Conservation (phyloP, 2,329 filamentous ascomycete genomes). For the Colletotrichum endophyticum region DNA sequence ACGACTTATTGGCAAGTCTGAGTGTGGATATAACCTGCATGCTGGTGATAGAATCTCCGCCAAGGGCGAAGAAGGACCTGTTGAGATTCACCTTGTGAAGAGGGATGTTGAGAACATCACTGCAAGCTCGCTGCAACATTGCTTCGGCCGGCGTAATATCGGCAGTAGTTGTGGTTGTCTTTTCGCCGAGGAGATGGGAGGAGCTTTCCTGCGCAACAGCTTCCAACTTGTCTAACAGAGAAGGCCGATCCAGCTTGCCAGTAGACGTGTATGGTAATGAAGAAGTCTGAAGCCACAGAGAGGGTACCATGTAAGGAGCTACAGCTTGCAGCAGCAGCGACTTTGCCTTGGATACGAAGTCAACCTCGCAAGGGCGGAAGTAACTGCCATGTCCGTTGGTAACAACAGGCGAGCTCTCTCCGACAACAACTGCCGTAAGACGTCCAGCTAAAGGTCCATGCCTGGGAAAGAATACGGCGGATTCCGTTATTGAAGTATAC, state of each 20-base stretch:
- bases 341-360: slow-evolving; percentile 24
- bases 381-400: neutral
- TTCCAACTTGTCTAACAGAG: slow-evolving; percentile 7
- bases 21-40: slow-evolving; percentile 2
- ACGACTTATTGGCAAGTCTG: neutral
- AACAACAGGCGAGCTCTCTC: neutral
- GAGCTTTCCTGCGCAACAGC: neutral
- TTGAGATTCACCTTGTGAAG: neutral
- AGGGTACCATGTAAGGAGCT: slow-evolving; percentile 40
- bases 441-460: neutral
- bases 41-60: slow-evolving; percentile 5
- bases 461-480: neutral
- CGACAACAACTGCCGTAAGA: neutral
- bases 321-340: slow-evolving; percentile 36
- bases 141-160: neutral
- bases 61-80: neutral
- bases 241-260: slow-evolving; percentile 23
- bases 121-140: neutral
- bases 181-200: neutral
- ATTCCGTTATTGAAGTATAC: slow-evolving; percentile 42
- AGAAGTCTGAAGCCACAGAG: slow-evolving; percentile 30
- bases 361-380: neutral
- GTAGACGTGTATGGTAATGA: slow-evolving; percentile 21
- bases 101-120: neutral
- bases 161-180: neutral